phyloP scores from a whole-genome alignment of 192 early-diverging fungal genomes.

The Backusella morwellensis region DNA sequence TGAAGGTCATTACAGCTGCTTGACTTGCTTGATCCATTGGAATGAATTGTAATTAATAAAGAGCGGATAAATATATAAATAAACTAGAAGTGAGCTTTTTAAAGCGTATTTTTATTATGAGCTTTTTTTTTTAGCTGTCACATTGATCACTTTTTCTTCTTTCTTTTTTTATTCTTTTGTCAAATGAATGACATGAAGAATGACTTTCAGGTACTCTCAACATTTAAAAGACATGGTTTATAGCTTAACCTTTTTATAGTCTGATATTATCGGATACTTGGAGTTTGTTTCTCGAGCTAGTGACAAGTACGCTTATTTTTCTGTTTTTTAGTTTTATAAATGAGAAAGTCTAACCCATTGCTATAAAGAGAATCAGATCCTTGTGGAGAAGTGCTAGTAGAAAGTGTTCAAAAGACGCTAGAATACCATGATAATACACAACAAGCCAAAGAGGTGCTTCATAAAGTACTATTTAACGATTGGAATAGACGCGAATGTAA shows the following conservation, averaged over 20 bases:
- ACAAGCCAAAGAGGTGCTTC: background rate
- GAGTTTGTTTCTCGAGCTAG: background rate
- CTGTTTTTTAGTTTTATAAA: background rate
- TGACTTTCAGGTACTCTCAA: background rate
- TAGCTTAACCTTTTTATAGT: background rate
- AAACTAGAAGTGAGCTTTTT: background rate
- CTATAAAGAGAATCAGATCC: background rate
- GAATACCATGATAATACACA: background rate
- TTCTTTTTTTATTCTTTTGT: background rate
- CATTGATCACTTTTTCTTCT: background rate
- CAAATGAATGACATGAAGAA: constrained; percentile 10
- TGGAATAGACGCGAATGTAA: background rate
- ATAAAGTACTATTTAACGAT: background rate
- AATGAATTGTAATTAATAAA: background rate
- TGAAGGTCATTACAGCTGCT: constrained; percentile 16
- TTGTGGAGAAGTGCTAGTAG: background rate
- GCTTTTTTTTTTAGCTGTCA: constrained; percentile 1
- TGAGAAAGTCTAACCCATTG: background rate
- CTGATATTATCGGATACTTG: background rate
- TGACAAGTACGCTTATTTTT: background rate
- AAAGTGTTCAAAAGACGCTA: background rate
- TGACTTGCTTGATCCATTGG: constrained; percentile 7
- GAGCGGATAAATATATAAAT: background rate
- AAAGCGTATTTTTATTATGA: background rate
- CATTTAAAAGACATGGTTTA: background rate